phyloP scores from a whole-genome alignment of 2,329 filamentous ascomycete genomes.

The Venturiaceae sp. region DNA sequence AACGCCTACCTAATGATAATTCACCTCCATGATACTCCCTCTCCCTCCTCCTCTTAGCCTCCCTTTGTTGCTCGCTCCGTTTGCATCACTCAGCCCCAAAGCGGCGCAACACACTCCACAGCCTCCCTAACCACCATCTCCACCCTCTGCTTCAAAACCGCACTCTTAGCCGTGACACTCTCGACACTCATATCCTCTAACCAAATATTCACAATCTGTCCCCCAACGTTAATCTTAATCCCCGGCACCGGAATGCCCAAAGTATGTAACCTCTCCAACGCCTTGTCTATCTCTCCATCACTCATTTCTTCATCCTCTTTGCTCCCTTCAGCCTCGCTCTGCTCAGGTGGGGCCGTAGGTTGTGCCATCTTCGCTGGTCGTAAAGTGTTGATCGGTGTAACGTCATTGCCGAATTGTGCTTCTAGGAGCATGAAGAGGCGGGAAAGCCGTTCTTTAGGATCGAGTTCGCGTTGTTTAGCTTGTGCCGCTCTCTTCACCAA shows the following conservation, averaged over 20 bases:
- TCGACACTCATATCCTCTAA: slow-evolving; percentile 87
- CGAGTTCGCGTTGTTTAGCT: slow-evolving; percentile 57
- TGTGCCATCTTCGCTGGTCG: slow-evolving; percentile 32
- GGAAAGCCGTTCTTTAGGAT: slow-evolving; percentile 66
- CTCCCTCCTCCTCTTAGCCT: too few species aligned
- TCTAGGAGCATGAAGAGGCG: slow-evolving; percentile 94
- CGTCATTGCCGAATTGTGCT: slow-evolving; percentile 81
- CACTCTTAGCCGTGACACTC: slow-evolving; percentile 49
- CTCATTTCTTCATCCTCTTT: slow-evolving; percentile 12
- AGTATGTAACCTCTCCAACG: slow-evolving; percentile 69
- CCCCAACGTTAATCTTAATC: slow-evolving; percentile 62
- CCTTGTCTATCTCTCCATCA: slow-evolving; percentile 27
- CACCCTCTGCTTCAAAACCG: slow-evolving; percentile 72
- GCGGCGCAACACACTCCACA: slow-evolving; percentile 59
- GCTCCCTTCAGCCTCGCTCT: background rate
- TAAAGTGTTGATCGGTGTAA: slow-evolving; percentile 63
- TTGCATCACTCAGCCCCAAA: slow-evolving; percentile 5
- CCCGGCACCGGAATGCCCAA: slow-evolving; percentile 88
- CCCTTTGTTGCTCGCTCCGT: too few species aligned
- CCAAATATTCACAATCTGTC: slow-evolving; percentile 64
- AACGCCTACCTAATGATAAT: too few species aligned
- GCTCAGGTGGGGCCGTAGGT: slow-evolving; percentile 10
- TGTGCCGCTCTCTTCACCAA: background rate
- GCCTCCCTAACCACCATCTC: slow-evolving; percentile 83
- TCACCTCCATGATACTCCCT: too few species aligned